Percentiles rank a stretch among this genome's conserved stretches.
These are phyloP conservation scores for Xerocomellus chrysenteron DNA, from an alignment of 768 basidiomycete genomes.

Conservation along the genomic window DNA sequence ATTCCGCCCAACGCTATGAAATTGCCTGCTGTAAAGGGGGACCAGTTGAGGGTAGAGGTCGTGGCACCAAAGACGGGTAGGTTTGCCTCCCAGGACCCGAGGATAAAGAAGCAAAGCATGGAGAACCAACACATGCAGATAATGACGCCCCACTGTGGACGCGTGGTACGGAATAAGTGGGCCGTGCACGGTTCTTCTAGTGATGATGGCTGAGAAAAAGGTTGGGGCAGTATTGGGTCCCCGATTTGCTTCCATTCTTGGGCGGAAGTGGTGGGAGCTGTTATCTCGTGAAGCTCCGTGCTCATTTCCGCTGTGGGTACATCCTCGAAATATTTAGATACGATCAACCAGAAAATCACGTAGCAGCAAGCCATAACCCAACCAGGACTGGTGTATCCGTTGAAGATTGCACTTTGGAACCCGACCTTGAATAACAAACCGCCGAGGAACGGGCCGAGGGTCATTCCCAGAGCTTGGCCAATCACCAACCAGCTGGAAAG, in stretches of 20 bases:
- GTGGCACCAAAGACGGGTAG: constrained; percentile 58
- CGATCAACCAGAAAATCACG: constrained; percentile 48
- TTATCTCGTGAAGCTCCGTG: constrained; percentile 10
- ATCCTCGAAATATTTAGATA: constrained; percentile 41
- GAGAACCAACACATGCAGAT: constrained; percentile 69
- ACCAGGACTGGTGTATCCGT: constrained; percentile 64
- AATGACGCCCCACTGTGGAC: constrained; percentile 50
- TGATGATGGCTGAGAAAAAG: not conserved
- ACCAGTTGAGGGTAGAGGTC: constrained; percentile 46
- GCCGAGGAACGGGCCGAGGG: constrained; percentile 62
- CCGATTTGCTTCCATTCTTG: constrained; percentile 3
- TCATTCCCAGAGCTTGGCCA: constrained; percentile 61
- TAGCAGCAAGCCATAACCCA: constrained; percentile 62
- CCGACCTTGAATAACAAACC: constrained; percentile 62
- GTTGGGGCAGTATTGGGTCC: not conserved
- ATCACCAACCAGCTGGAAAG: constrained; percentile 63
- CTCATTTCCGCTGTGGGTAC: constrained; percentile 25
- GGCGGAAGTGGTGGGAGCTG: not conserved
- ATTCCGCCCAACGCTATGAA: constrained; percentile 69
- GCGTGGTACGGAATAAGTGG: constrained; percentile 19
- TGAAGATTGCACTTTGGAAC: constrained; percentile 54
- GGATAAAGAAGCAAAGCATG: constrained; percentile 68
- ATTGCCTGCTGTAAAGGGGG: constrained; percentile 64
- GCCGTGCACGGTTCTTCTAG: constrained; percentile 3
- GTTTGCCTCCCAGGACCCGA: constrained; percentile 69